phyloP scores from a whole-genome alignment of 495 filamentous ascomycete species.

The Choiromyces venosus region DNA sequence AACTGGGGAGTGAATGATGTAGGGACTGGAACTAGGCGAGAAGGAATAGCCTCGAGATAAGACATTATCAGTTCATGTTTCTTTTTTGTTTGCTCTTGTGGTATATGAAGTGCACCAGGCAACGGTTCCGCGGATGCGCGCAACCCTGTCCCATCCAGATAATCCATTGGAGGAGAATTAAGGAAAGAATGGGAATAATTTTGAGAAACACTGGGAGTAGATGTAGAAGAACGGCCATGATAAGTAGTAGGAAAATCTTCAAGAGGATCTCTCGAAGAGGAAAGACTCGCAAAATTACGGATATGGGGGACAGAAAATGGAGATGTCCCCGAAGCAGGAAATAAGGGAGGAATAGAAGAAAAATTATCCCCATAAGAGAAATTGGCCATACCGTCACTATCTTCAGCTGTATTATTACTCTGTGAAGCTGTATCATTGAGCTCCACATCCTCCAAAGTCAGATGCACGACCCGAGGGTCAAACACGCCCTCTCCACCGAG shows the following conservation, averaged over 20 bases:
- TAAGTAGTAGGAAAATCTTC: conserved; percentile 10
- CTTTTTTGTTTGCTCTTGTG: conserved; percentile 21
- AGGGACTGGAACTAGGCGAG: conserved; percentile 46
- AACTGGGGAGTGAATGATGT: conserved; percentile 76
- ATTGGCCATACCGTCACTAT: conserved; percentile 29
- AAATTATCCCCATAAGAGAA: conserved; percentile 7
- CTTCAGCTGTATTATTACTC: conserved; percentile 10
- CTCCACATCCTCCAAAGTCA: conserved; percentile 36
- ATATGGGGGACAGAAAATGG: not conserved
- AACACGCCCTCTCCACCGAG: conserved; percentile 19
- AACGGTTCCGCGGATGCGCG: not conserved
- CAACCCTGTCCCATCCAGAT: not conserved
- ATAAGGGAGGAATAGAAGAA: conserved; percentile 1
- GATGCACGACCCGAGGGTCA: conserved; percentile 31
- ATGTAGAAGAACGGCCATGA: conserved; percentile 13
- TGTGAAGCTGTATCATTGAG: not conserved
- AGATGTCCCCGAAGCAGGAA: not conserved
- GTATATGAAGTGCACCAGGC: not conserved
- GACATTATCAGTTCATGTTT: conserved; percentile 35
- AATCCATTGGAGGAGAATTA: not conserved
- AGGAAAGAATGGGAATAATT: not conserved
- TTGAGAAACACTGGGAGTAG: not conserved
- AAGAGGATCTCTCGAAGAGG: not conserved
- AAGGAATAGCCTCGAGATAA: conserved; percentile 36
- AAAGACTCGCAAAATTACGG: not conserved